Evolutionary conservation across 805 yeast genomes (phyloP).

Genomic region (Candida dendrica): DNA sequence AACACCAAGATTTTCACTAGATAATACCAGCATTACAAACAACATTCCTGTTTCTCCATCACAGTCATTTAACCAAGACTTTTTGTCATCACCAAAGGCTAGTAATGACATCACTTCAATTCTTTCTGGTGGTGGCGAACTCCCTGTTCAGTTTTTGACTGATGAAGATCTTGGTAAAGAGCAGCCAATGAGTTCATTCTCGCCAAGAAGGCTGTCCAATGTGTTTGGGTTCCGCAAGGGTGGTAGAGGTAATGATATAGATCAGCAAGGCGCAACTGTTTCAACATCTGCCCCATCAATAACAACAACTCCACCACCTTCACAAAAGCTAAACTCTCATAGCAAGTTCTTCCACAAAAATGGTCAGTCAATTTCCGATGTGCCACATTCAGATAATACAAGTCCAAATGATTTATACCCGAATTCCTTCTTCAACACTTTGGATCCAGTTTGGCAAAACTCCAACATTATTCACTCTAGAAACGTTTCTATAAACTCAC

Average conservation of each 20-base stretch:
- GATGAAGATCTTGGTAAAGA: too few relatives aligned
- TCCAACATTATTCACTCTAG: constrained; percentile 10
- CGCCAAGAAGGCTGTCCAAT: constrained; percentile 24
- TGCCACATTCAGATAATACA: not conserved
- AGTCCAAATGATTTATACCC: not conserved
- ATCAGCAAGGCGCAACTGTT: not conserved
- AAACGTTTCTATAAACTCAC: constrained; percentile 7
- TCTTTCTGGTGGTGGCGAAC: constrained; percentile 17
- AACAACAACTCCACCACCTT: not conserved
- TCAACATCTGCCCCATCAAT: not conserved
- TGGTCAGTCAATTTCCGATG: constrained; percentile 3
- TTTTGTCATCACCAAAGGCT: constrained; percentile 14
- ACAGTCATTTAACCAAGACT: constrained; percentile 7
- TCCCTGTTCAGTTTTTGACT: too few relatives aligned
- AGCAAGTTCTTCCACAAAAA: constrained; percentile 17
- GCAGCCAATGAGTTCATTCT: constrained; percentile 18
- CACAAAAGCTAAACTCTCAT: constrained; percentile 3
- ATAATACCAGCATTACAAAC: constrained; percentile 1
- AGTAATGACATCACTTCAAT: constrained; percentile 16
- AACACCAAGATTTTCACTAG: constrained; percentile 9
- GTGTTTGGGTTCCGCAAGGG: constrained; percentile 22
- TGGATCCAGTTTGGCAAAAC: constrained; percentile 13
- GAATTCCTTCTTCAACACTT: constrained; percentile 3
- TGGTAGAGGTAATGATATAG: not conserved
- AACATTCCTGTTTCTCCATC: constrained; percentile 13